Percentiles rank a stretch among this genome's conserved stretches.
phyloP scores from a whole-genome alignment of 805 yeast genomes.

The Grigorovia jiainica region DNA sequence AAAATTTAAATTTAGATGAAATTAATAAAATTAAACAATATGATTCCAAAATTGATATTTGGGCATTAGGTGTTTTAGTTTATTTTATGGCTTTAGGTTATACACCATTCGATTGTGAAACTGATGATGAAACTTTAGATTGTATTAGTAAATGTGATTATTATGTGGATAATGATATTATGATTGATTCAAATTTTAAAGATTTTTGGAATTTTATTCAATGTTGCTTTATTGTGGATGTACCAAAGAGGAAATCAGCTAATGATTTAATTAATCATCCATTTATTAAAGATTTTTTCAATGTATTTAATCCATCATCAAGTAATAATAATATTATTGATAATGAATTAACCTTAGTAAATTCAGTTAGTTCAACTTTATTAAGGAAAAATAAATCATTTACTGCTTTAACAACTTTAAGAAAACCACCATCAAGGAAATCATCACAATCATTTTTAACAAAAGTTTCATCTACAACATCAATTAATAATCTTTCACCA shows the following conservation, averaged over 20 bases:
- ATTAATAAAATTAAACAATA: conserved; percentile 30
- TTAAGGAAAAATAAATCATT: conserved; percentile 15
- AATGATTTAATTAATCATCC: conserved; percentile 38
- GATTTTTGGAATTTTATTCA: conserved; percentile 52
- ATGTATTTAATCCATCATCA: conserved; percentile 2
- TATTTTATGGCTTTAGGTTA: conserved; percentile 67
- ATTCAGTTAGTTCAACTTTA: background rate
- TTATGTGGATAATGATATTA: conserved; percentile 50
- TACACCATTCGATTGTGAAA: conserved; percentile 70
- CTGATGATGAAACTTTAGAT: conserved; percentile 54
- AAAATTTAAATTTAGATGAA: conserved; percentile 12
- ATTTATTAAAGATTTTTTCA: conserved; percentile 21
- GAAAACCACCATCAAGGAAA: conserved; percentile 4
- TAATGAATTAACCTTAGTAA: background rate
- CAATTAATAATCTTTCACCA: background rate
- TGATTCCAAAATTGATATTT: conserved; percentile 52
- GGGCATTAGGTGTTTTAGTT: conserved; percentile 69
- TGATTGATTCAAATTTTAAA: conserved; percentile 36
- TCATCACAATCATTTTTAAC: conserved; percentile 3
- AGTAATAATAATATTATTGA: background rate
- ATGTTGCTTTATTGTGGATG: conserved; percentile 41
- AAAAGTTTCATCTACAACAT: background rate
- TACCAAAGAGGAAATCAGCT: conserved; percentile 38
- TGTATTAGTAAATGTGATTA: conserved; percentile 54
- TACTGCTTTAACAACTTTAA: conserved; percentile 9